phyloP scores from a whole-genome alignment of 257 asterid species.

The Petrea volubilis region DNA sequence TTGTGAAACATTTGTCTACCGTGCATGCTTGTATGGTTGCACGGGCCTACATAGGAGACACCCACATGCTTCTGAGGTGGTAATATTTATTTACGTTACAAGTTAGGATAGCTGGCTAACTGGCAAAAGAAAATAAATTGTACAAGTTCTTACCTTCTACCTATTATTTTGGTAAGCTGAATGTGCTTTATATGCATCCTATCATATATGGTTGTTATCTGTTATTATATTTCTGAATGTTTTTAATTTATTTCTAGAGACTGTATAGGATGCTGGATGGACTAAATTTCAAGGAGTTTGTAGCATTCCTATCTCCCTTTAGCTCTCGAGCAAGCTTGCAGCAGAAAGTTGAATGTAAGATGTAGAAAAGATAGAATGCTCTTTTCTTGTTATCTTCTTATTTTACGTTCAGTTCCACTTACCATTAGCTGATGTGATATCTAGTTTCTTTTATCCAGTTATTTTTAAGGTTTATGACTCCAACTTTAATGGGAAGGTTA shows the following conservation, averaged over 20 bases:
- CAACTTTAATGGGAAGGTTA: conserved; percentile 74
- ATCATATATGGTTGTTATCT: not conserved
- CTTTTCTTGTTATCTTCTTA: no score
- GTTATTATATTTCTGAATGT: no score
- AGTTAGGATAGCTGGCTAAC: no score
- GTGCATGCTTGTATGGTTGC: not conserved
- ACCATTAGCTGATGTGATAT: conserved; percentile 9
- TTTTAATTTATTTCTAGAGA: no score
- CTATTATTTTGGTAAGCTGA: no score
- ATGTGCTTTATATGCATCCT: no score
- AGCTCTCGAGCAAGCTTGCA: conserved; percentile 82
- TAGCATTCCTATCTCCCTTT: conserved; percentile 89
- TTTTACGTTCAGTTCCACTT: no score
- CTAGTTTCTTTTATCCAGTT: conserved; percentile 44
- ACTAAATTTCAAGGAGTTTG: conserved; percentile 91
- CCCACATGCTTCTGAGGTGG: no score
- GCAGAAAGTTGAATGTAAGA: conserved; percentile 89
- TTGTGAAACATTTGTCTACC: not conserved
- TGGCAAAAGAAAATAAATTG: no score
- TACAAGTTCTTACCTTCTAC: no score
- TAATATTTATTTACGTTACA: not conserved
- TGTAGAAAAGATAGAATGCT: no score
- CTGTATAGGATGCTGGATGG: conserved; percentile 88
- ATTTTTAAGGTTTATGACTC: conserved; percentile 82
- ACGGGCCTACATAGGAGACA: not conserved